Evolutionary conservation across 2,329 filamentous ascomycete species (phyloP), one percentile per base, ranked within the genome.

Genomic region (Pestalotiopsis sp.): DNA sequence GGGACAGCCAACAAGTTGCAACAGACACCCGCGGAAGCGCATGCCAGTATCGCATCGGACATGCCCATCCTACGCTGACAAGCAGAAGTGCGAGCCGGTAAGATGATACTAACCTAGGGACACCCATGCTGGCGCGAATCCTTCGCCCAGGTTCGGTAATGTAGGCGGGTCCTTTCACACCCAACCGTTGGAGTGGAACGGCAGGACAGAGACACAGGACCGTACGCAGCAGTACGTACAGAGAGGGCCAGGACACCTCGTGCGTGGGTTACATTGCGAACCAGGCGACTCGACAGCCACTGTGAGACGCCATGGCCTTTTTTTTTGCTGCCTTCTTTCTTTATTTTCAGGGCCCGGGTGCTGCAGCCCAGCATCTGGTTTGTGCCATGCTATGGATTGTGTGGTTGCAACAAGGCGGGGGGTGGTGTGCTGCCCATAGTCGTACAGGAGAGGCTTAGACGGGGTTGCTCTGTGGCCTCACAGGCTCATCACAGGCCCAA

Each of bases 101-200:
- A 20, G 45, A n/a, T n/a, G 23, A 49, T n/a, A 20, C 12, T 52
- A 17, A 41, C 52, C 25, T 36, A 31, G 58, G 64, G 56, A 58
- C 13, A 52, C 38, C 66, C 59, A 62, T 63, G 66, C 36, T 67
- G 45, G 59, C 36, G 52, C 57, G 31, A 67, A 67, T 67, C 66
- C 66, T 67, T 67, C 66, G 20, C 17, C 17, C 45, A 67, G 57
- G 57, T 45, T 67, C 66, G 57, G 59, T 67, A 62, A 38, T 27
- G 57, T 20, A 38, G 66, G 59, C 45, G 45, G 45, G 45, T 52
- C 45, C 45, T 67, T 25, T 67, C 41, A 67, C 66, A 39, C 36
- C 59, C 66, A 67, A 66, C 66, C 66, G 58, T 67, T 61, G 66
- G 58, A 67, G 41, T 58, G 58, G 66, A 31, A 59, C 45, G 41